These are phyloP conservation scores for Entomortierella lignicola DNA, from an alignment of 192 early-diverging fungal species.

Conservation along the genomic window DNA sequence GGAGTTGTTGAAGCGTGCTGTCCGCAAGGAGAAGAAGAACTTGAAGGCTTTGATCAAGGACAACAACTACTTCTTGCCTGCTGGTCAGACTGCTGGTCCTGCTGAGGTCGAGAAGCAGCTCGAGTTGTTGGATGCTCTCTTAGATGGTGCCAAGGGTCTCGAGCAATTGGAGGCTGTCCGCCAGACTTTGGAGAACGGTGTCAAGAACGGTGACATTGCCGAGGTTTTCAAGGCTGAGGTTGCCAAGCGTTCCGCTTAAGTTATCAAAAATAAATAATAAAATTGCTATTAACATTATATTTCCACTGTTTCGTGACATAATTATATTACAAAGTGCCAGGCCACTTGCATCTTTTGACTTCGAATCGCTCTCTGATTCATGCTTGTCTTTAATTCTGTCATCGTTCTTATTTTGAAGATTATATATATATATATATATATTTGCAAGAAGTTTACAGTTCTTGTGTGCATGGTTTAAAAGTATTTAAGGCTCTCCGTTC, in stretches of 20 bases:
- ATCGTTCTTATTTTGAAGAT: too few relatives aligned
- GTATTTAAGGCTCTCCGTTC: too few relatives aligned
- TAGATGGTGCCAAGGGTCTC: slow-evolving; percentile 71
- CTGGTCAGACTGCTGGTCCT: slow-evolving; percentile 62
- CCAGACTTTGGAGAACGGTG: slow-evolving; percentile 69
- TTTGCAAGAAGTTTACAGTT: too few relatives aligned
- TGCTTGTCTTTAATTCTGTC: too few relatives aligned
- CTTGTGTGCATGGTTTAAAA: too few relatives aligned
- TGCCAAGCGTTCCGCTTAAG: slow-evolving; percentile 49
- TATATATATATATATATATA: too few relatives aligned
- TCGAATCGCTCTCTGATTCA: too few relatives aligned
- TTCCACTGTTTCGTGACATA: too few relatives aligned
- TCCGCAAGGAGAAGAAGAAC: slow-evolving; percentile 93
- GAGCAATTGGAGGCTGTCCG: slow-evolving; percentile 68
- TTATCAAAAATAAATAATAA: neutral
- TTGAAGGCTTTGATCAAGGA: slow-evolving; percentile 83
- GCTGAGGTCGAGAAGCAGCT: slow-evolving; percentile 75
- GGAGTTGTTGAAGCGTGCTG: slow-evolving; percentile 87
- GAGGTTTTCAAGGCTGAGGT: slow-evolving; percentile 68
- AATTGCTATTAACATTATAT: too few relatives aligned
- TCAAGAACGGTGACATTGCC: slow-evolving; percentile 69
- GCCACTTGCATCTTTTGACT: too few relatives aligned
- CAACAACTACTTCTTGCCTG: slow-evolving; percentile 83
- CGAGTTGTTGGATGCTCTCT: slow-evolving; percentile 82
- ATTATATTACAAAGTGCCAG: too few relatives aligned